These are phyloP conservation scores for Didymosphaeria variabile DNA, from an alignment of 2,329 filamentous ascomycete species.

Conservation along the genomic window DNA sequence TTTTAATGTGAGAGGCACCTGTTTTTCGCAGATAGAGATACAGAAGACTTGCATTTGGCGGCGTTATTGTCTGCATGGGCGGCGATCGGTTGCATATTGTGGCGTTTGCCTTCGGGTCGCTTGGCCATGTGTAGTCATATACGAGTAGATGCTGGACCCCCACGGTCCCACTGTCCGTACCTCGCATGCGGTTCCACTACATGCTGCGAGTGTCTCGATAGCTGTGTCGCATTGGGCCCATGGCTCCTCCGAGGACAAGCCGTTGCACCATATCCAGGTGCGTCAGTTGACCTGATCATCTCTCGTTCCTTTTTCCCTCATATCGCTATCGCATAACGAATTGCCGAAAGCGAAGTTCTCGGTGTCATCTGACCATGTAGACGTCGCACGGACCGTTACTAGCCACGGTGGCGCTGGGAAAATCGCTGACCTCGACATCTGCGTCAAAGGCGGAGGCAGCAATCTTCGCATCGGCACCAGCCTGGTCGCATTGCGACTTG, in stretches of 20 bases:
- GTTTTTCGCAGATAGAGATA: conserved; percentile 13
- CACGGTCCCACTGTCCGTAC: conserved; percentile 1
- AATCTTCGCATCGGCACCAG: conserved; percentile 19
- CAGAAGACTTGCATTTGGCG: conserved; percentile 16
- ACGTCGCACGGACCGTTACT: conserved; percentile 21
- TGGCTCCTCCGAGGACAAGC: background rate
- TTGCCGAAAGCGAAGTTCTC: conserved; percentile 10
- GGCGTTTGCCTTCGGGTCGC: conserved; percentile 1
- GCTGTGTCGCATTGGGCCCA: background rate
- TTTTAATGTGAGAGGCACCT: conserved; percentile 4
- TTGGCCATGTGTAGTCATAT: conserved; percentile 23
- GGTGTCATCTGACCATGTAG: conserved; percentile 34
- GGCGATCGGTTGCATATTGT: conserved; percentile 19
- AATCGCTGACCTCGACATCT: conserved; percentile 29
- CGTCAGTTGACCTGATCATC: conserved; percentile 16
- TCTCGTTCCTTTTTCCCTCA: background rate
- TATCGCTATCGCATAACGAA: conserved; percentile 2
- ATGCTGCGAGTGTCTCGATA: conserved; percentile 6
- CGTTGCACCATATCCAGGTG: conserved; percentile 1
- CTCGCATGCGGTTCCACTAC: conserved; percentile 9
- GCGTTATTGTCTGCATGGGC: conserved; percentile 24
- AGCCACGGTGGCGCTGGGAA: conserved; percentile 24
- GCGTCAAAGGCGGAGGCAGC: conserved; percentile 29
- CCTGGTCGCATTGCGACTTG: conserved; percentile 2
- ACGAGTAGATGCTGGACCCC: conserved; percentile 8